Evolutionary conservation across 169 alveolate genomes (phyloP).

Genomic region (Plasmodium vivax): DNA sequence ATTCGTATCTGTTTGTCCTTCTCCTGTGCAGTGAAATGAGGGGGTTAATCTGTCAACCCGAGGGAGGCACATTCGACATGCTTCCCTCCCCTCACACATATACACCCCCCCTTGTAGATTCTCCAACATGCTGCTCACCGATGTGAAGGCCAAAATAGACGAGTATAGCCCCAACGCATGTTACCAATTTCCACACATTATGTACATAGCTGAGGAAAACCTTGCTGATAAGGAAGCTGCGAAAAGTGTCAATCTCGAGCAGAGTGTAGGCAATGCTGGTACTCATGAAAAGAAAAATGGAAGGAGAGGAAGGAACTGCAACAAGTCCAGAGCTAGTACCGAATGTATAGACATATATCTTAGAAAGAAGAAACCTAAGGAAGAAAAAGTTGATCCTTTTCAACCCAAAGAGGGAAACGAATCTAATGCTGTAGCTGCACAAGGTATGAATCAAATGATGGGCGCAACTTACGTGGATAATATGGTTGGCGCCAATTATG

Average conservation of each 20-base stretch:
- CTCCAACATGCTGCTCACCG: not conserved
- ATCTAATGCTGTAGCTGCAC: not conserved
- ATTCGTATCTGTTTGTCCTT: not conserved
- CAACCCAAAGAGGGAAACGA: not conserved
- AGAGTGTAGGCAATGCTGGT: not conserved
- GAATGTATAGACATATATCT: not conserved
- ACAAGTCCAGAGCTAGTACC: not conserved
- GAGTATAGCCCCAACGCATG: not conserved
- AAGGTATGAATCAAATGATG: not conserved
- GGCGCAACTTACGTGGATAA: not conserved
- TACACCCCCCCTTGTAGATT: not conserved
- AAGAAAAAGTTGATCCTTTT: not conserved
- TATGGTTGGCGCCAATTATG: not conserved
- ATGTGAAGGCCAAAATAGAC: not conserved
- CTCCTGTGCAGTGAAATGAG: not conserved
- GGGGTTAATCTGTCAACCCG: not conserved
- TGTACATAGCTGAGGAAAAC: not conserved
- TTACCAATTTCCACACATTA: not conserved
- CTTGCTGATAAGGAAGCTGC: not conserved
- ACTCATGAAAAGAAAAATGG: not conserved
- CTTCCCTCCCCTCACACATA: not conserved
- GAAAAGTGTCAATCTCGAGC: not conserved
- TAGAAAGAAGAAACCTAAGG: not conserved
- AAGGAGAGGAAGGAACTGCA: not conserved
- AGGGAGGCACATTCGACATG: not conserved